These are phyloP conservation scores for Scutellaria barbata DNA, from an alignment of 257 asterid genomes.

Conservation along the genomic window DNA sequence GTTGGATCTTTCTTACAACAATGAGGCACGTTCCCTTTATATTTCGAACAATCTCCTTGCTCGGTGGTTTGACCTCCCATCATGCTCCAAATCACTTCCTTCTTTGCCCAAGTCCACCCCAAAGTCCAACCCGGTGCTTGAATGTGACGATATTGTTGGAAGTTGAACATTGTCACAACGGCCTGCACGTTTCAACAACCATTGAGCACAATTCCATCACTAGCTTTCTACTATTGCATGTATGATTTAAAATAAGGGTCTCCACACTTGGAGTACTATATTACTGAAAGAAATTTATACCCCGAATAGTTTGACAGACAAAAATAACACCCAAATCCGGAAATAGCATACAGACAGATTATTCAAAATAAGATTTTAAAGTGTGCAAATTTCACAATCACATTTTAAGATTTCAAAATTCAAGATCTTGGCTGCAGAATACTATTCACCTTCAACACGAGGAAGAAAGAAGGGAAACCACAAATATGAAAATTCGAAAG, in stretches of 20 bases:
- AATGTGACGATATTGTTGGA: slow-evolving; percentile 69
- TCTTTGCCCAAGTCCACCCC: slow-evolving; percentile 76
- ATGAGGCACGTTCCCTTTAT: slow-evolving; percentile 69
- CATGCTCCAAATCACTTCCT: slow-evolving; percentile 71
- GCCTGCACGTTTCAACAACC: slow-evolving; percentile 44
- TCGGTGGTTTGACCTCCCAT: slow-evolving; percentile 62
- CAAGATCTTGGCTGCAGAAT: slow-evolving; percentile 18
- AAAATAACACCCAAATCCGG: slow-evolving; percentile 14
- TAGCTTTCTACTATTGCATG: background rate
- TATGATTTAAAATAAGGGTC: background rate
- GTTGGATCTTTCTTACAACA: slow-evolving; percentile 82
- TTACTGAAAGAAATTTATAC: background rate
- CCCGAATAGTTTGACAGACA: background rate
- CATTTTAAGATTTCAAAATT: background rate
- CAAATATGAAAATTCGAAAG: background rate
- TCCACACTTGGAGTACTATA: background rate
- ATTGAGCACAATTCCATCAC: background rate
- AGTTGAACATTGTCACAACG: slow-evolving; percentile 62
- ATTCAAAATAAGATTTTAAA: background rate
- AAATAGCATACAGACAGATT: background rate
- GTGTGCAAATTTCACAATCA: background rate
- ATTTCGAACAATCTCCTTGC: slow-evolving; percentile 69
- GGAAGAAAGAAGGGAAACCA: background rate
- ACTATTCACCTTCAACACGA: background rate
- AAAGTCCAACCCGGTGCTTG: slow-evolving; percentile 71